These are phyloP conservation scores for Xylaria acuta DNA, from an alignment of 495 filamentous ascomycete genomes.

Conservation along the genomic window DNA sequence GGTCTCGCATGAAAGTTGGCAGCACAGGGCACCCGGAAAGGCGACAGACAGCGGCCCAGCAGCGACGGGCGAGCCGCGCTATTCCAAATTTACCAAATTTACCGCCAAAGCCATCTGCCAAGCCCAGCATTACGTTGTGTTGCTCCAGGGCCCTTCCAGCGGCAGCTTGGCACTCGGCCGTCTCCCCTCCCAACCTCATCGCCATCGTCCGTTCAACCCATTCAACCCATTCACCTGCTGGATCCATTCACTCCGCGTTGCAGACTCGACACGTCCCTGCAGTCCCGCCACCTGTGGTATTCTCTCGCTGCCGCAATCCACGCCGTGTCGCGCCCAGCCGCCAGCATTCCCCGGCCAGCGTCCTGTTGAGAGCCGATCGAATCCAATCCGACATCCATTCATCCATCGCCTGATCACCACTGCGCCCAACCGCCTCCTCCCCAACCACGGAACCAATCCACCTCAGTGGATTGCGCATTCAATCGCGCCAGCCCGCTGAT, in stretches of 20 bases:
- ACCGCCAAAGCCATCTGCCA: conserved; percentile 15
- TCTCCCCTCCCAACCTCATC: conserved; percentile 30
- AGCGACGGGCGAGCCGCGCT: conserved; percentile 14
- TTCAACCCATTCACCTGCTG: not conserved
- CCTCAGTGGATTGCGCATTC: conserved; percentile 21
- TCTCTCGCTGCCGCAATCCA: not conserved
- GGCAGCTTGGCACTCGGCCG: conserved; percentile 24
- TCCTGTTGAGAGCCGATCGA: conserved; percentile 5
- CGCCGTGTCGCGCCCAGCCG: not conserved
- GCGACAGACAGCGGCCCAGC: not conserved
- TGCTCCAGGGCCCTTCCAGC: conserved; percentile 1
- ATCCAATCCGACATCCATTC: not conserved
- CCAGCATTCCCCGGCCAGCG: not conserved
- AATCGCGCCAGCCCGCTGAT: conserved; percentile 15
- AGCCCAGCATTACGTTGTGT: conserved; percentile 30
- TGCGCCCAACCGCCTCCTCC: conserved; percentile 15
- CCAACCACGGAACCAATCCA: conserved; percentile 17
- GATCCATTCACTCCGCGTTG: conserved; percentile 14
- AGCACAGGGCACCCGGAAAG: not conserved
- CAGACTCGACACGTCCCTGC: not conserved
- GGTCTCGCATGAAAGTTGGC: conserved; percentile 3
- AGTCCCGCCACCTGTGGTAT: not conserved
- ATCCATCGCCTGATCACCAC: conserved; percentile 20
- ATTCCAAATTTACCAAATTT: conserved; percentile 23
- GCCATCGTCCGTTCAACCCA: conserved; percentile 16